These are phyloP conservation scores for Torulaspora indica DNA, from an alignment of 805 yeast species.

Conservation along the genomic window DNA sequence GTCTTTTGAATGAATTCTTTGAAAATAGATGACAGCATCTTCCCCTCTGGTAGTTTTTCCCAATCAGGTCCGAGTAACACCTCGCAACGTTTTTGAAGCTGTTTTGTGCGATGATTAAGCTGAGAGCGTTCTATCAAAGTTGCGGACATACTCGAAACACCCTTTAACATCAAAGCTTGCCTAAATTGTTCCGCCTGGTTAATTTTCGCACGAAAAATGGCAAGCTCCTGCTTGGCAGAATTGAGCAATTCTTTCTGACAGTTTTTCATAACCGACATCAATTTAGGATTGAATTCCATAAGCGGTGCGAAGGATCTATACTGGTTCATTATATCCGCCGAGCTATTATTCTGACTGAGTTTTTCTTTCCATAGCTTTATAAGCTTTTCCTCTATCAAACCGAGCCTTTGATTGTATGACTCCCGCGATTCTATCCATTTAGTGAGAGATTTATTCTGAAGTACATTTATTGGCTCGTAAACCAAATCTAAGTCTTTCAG, in stretches of 20 bases:
- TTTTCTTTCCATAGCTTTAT: conserved; percentile 39
- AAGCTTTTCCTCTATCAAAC: conserved; percentile 44
- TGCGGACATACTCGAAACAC: conserved; percentile 46
- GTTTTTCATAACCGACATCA: conserved; percentile 55
- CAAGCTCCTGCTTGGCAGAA: conserved; percentile 46
- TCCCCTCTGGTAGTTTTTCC: conserved; percentile 63
- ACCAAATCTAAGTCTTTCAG: conserved; percentile 39
- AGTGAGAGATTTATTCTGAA: conserved; percentile 28
- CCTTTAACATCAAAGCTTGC: conserved; percentile 39
- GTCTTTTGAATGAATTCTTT: conserved; percentile 43
- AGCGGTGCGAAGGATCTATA: conserved; percentile 48
- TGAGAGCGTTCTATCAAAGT: conserved; percentile 52
- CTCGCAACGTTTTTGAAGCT: conserved; percentile 44
- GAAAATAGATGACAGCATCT: conserved; percentile 50
- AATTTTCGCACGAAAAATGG: conserved; percentile 40
- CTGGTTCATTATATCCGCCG: conserved; percentile 49
- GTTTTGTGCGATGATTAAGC: conserved; percentile 41
- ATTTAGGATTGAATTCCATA: conserved; percentile 44
- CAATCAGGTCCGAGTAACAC: conserved; percentile 57
- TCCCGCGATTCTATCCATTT: conserved; percentile 41
- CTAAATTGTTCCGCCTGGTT: conserved; percentile 35
- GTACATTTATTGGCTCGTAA: conserved; percentile 38
- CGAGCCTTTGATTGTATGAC: conserved; percentile 41
- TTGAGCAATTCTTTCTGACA: conserved; percentile 50
- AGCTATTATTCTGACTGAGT: conserved; percentile 37